Base-by-base conservation (phyloP, 163 green algal genomes). In the Chlorella variabilis region DNA sequence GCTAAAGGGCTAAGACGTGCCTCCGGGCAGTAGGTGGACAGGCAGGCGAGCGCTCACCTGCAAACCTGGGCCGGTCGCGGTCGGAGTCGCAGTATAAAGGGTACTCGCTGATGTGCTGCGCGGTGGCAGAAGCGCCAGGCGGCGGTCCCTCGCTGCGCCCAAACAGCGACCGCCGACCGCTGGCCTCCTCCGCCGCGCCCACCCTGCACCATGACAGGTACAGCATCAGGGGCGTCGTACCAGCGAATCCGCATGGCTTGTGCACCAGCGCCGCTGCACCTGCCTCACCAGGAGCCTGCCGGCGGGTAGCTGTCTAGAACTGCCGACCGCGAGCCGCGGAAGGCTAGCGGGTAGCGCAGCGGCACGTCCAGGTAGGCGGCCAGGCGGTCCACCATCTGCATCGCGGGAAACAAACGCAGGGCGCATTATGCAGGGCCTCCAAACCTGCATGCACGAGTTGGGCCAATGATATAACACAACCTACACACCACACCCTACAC, bases 11-110 rank as follows among this genome's bases (percentile, higher is more conserved):
- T n/a, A n/a, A n/a, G n/a, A n/a, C n/a, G n/a, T n/a, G n/a, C n/a
- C n/a, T n/a, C n/a, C n/a, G n/a, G n/a, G 15, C 15, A 15, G n/a
- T 41, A 41, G 29, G 45, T 15, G 45, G 15, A 54, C 45, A 54
- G 45, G 45, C 45, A 54, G 45, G 11, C 11, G 45, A 54, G 11
- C 15, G 45, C 45, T 54, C 45, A 80, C 73, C 73, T 59, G 73
- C 90, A 86, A 97, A 97, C 36, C 91, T 83, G 0, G 86, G 90
- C n/a, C 91, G 84, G 41, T 97, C 91, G 2, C 84, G 83, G 9
- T 84, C 78, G 13, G 85, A 85, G 29, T 89, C 81, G 45, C 86
- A 91, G 61, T 90, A 94, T 80, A 97, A 84, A 18, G 93, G 93
- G 71, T 95, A 93, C 67, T 88, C 82, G 1, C 45, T 54, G 15